phyloP scores from a whole-genome alignment of 108 stramenopile species.

The Skeletonema marinoi region DNA sequence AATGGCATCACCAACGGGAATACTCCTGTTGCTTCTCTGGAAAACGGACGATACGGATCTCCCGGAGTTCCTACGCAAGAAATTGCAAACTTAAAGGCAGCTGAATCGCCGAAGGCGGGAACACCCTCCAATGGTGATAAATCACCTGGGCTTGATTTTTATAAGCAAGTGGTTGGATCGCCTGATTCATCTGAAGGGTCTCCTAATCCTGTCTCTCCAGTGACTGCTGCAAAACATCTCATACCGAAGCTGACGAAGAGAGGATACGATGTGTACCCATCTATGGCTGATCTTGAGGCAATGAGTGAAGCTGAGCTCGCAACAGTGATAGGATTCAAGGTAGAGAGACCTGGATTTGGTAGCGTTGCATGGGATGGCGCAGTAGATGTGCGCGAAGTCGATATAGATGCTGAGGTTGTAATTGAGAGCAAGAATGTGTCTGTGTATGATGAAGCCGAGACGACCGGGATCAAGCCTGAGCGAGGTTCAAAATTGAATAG shows the following conservation, averaged over 20 bases:
- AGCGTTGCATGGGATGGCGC: constrained; percentile 92
- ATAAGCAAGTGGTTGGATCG: constrained; percentile 60
- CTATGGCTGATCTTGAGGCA: constrained; percentile 54
- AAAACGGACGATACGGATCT: constrained; percentile 41
- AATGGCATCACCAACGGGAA: constrained; percentile 27
- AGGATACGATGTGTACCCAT: constrained; percentile 85
- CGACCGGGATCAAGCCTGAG: constrained; percentile 70
- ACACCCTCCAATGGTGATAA: constrained; percentile 8
- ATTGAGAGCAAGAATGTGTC: constrained; percentile 86
- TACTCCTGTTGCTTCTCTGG: constrained; percentile 16
- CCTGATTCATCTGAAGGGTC: constrained; percentile 13
- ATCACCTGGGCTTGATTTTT: constrained; percentile 66
- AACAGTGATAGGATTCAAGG: constrained; percentile 77
- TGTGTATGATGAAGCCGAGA: constrained; percentile 87
- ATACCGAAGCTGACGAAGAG: constrained; percentile 78
- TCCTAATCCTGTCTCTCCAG: constrained; percentile 20
- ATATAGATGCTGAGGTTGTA: constrained; percentile 76
- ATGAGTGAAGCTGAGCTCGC: constrained; percentile 91
- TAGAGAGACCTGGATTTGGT: constrained; percentile 74
- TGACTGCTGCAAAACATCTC: constrained; percentile 10
- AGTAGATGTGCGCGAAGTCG: constrained; percentile 87
- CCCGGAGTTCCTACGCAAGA: constrained; percentile 17
- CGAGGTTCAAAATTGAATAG: constrained; percentile 88
- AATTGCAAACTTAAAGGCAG: background rate
- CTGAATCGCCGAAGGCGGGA: constrained; percentile 12